These are phyloP conservation scores for Aureobasidium zeae DNA, from an alignment of 2,329 filamentous ascomycete species.

Conservation along the genomic window DNA sequence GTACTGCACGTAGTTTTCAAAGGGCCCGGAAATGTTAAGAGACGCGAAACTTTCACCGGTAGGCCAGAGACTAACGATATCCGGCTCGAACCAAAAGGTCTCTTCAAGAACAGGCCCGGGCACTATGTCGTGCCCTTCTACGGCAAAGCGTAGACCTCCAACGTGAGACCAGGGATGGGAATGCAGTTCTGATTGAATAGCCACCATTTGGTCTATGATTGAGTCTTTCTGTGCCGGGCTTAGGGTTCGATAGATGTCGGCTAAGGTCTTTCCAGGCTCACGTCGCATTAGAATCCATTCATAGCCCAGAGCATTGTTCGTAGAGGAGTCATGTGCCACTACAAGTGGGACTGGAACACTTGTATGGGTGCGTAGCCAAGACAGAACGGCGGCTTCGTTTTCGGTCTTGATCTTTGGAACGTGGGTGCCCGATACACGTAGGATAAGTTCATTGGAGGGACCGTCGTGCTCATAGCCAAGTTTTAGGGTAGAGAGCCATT, in stretches of 20 bases:
- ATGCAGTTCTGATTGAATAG: neutral
- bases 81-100: neutral
- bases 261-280: neutral
- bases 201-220: neutral
- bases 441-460: neutral
- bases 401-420: neutral
- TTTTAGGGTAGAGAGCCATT: neutral
- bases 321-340: neutral
- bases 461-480: neutral
- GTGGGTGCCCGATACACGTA: neutral
- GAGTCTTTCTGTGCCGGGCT: neutral
- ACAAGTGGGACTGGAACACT: neutral
- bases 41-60: neutral
- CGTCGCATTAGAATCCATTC: neutral
- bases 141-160: neutral
- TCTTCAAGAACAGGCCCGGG: slow-evolving; percentile 2
- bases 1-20: neutral
- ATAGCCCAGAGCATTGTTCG: neutral
- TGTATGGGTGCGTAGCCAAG: neutral
- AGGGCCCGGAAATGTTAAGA: neutral
- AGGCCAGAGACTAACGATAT: slow-evolving; percentile 1
- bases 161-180: neutral
- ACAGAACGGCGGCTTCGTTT: neutral
- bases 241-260: neutral
- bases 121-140: neutral